phyloP scores from a whole-genome alignment of 1,284 basidiomycete species.

The Sporisorium sorghi region DNA sequence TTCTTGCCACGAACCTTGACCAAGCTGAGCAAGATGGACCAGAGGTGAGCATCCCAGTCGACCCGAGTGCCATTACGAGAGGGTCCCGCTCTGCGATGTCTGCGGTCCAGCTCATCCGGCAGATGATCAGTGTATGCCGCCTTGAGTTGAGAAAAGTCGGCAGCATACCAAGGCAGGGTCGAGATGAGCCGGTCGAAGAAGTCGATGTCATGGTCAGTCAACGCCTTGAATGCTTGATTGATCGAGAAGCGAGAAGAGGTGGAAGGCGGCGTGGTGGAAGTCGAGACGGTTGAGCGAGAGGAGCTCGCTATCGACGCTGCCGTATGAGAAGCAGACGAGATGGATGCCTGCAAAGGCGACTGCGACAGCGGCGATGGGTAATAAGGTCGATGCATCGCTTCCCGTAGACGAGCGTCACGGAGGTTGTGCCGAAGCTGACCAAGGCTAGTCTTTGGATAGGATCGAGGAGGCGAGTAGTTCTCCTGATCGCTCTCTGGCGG shows the following conservation, averaged over 20 bases:
- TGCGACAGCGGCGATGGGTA: slow-evolving; percentile 47
- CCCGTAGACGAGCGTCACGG: slow-evolving; percentile 18
- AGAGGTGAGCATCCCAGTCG: slow-evolving; percentile 60
- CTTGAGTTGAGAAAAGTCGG: slow-evolving; percentile 63
- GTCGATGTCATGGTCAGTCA: slow-evolving; percentile 48
- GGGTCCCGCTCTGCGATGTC: not conserved
- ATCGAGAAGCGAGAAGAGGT: slow-evolving; percentile 45
- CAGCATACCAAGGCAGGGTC: slow-evolving; percentile 39
- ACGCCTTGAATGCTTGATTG: slow-evolving; percentile 37
- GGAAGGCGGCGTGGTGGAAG: slow-evolving; percentile 32
- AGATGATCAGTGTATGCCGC: slow-evolving; percentile 50
- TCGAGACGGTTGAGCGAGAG: slow-evolving; percentile 27
- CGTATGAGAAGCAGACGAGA: slow-evolving; percentile 42
- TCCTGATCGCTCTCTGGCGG: not conserved
- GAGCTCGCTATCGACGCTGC: slow-evolving; percentile 41
- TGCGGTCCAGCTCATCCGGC: slow-evolving; percentile 20
- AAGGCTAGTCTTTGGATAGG: not conserved
- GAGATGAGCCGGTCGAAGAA: slow-evolving; percentile 63
- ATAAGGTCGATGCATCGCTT: slow-evolving; percentile 32
- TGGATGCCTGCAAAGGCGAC: slow-evolving; percentile 44
- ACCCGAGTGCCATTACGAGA: not conserved
- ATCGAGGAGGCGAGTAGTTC: not conserved
- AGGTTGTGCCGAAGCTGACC: slow-evolving; percentile 27
- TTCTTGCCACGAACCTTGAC: slow-evolving; percentile 61
- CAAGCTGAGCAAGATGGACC: slow-evolving; percentile 63